phyloP scores from a whole-genome alignment of 805 yeast genomes.

The Wickerhamomyces bisporus region DNA sequence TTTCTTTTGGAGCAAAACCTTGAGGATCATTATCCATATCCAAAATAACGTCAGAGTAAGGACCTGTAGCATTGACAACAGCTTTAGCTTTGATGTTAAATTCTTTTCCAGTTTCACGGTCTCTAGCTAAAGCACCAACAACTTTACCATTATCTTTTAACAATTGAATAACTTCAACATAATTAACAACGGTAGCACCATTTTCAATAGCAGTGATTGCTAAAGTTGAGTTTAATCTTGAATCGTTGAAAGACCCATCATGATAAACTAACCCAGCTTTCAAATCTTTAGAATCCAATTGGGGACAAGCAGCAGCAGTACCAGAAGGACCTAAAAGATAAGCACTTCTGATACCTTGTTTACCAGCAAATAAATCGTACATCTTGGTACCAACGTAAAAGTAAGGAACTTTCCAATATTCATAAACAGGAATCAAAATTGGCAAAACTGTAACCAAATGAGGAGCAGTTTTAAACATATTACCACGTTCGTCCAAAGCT shows the following conservation, averaged over 20 bases:
- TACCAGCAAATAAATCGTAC: conserved; percentile 91
- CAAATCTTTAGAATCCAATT: conserved; percentile 70
- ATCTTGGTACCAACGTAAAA: conserved; percentile 86
- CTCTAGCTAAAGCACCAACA: conserved; percentile 71
- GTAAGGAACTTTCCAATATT: conserved; percentile 94
- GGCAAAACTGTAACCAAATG: conserved; percentile 84
- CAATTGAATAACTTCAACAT: conserved; percentile 74
- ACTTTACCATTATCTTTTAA: conserved; percentile 62
- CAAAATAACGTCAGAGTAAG: conserved; percentile 77
- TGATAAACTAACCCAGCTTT: conserved; percentile 92
- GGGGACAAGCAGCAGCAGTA: conserved; percentile 76
- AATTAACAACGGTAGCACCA: conserved; percentile 89
- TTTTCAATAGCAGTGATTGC: conserved; percentile 80
- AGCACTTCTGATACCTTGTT: conserved; percentile 74
- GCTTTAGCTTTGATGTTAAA: conserved; percentile 62
- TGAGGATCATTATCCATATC: conserved; percentile 76
- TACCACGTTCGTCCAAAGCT: conserved; percentile 82
- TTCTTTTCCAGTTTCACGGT: conserved; percentile 61
- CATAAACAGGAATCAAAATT: conserved; percentile 92
- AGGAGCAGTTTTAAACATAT: conserved; percentile 86
- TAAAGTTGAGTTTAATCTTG: conserved; percentile 82
- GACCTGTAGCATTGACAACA: conserved; percentile 92
- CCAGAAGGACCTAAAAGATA: conserved; percentile 63
- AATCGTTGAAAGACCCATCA: conserved; percentile 91
- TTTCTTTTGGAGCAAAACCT: conserved; percentile 55